Evolutionary conservation across 177 flowering plant genomes (phyloP), one percentile per base, ranked within the genome.

Genomic region (Vitis hybrid): DNA sequence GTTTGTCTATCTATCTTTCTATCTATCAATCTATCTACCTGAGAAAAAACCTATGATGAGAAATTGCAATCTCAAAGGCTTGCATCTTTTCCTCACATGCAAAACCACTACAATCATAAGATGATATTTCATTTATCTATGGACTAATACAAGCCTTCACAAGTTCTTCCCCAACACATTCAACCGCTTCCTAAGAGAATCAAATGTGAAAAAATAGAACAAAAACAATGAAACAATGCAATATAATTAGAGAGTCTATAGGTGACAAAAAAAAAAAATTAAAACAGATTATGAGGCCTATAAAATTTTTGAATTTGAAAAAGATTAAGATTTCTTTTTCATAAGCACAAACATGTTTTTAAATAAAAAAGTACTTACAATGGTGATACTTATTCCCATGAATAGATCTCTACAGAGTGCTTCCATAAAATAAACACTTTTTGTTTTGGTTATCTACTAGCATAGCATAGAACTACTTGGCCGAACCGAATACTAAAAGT

Each of bases 401-500:
- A 22, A 89, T 80, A 44, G 94, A 81, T 75, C 86, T 85, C 78
- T 95, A 98, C 63, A 90, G 68, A 59, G 95, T 94, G 78, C 90
- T 92, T 76, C 85, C 95, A 59, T 88, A 90, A 66, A 90, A 94
- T 66, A 94, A 73, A 65, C 91, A 87, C 83, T 90, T 95, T 77
- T 92, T 93, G 71, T 90, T 92, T 70, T 88, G 83, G 69, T 93
- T 97, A 86, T 92, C 99, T 8, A 90, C 91, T 67, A 95, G 78
- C 90, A 85, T 87, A 14, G 97, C 99, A 82, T 90, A 94, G 56
- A 94, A 70, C 78, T 93, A 97, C 80, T 83, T 89, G 4, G 78
- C 81, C 15, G 98, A 93, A 77, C 96, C 89, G 82, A 93, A 92
- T 6, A 94, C 97, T 9, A 97, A 92, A 56, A 95, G 95, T 78